These are phyloP conservation scores for Neurospora tetrasperma DNA, from an alignment of 495 filamentous ascomycete genomes.

Conservation along the genomic window DNA sequence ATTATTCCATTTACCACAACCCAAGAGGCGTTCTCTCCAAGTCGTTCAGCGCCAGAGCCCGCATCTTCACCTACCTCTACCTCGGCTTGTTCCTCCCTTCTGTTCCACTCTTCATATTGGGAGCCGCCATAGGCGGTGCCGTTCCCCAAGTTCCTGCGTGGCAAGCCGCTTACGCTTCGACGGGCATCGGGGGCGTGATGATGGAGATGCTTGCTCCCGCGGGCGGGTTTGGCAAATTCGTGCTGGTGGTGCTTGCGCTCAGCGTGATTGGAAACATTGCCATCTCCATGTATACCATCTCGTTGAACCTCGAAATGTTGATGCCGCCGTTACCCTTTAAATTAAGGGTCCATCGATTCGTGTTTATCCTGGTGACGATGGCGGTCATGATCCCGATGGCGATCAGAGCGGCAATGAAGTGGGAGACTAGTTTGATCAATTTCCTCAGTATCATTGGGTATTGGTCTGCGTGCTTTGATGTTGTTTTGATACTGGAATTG, in stretches of 20 bases:
- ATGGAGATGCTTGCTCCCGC: constrained; percentile 38
- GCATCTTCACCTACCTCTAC: constrained; percentile 31
- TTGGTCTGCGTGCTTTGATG: constrained; percentile 43
- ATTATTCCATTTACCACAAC: constrained; percentile 33
- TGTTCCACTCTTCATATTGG: constrained; percentile 39
- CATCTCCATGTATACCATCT: constrained; percentile 34
- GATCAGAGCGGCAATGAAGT: constrained; percentile 35
- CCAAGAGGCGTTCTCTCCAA: not conserved
- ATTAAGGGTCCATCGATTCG: constrained; percentile 32
- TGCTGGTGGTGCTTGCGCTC: constrained; percentile 39
- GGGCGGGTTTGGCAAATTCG: constrained; percentile 42
- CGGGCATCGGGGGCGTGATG: constrained; percentile 40
- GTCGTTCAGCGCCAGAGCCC: constrained; percentile 11
- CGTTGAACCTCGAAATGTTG: constrained; percentile 42
- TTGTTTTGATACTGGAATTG: constrained; percentile 36
- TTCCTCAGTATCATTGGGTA: constrained; percentile 45
- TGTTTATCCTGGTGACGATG: constrained; percentile 36
- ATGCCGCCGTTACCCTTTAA: constrained; percentile 20
- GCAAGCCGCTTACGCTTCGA: constrained; percentile 29
- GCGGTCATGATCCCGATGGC: constrained; percentile 40
- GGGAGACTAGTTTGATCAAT: constrained; percentile 39
- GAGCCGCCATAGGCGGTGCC: constrained; percentile 41
- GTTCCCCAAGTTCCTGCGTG: constrained; percentile 28
- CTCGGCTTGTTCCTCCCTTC: constrained; percentile 37
- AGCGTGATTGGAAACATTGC: constrained; percentile 41